Base-by-base conservation (phyloP, 2,329 filamentous ascomycete genomes). In the Penicillium palitans region DNA sequence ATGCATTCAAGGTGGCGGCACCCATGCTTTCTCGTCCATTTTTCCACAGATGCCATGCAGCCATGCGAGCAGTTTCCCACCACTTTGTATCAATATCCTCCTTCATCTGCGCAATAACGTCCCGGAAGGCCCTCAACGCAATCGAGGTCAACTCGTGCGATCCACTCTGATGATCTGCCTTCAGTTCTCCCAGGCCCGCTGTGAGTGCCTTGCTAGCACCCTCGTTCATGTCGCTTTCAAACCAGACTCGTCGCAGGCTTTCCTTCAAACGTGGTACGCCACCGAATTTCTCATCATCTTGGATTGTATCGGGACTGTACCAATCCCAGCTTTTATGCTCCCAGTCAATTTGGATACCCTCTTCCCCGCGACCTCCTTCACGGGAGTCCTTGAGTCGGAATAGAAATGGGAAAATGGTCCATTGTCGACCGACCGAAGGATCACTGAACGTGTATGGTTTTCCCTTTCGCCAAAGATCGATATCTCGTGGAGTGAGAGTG, bases 21-120 rank as follows among this genome's bases (percentile, higher is more conserved):
- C 82, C 82, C 86, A 89, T 89, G 68, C 82, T 86, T 61, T 86
- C 84, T n/a, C 85, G 80, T 0, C 85, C 84, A 54, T 87, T 86
- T 66, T 87, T 87, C 72, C 83, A 85, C 1, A 90, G 73, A 69
- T 88, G 83, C 83, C 87, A 89, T 2, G 81, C 83, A 2, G 78
- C 79, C 74, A 83, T 80, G 15, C 83, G 78, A n/a, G 83, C 69
- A 29, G 78, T 79, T 27, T 70, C 71, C 85, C 86, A 89, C 80
- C 84, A 86, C 7, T 69, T 71, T 4, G 61, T 55, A 2, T 67
- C 61, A 10, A 67, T 52, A 1, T 65, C 60, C 2, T 61, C 60
- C 1, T 62, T 47, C n/a, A 65, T 58, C 44, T 71, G 63, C 19
- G 60, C 50, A n/a, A 76, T 48, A 3, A 86, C 74, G 10, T 81